phyloP scores from a whole-genome alignment of 169 alveolate species.

The Plasmodium inui region DNA sequence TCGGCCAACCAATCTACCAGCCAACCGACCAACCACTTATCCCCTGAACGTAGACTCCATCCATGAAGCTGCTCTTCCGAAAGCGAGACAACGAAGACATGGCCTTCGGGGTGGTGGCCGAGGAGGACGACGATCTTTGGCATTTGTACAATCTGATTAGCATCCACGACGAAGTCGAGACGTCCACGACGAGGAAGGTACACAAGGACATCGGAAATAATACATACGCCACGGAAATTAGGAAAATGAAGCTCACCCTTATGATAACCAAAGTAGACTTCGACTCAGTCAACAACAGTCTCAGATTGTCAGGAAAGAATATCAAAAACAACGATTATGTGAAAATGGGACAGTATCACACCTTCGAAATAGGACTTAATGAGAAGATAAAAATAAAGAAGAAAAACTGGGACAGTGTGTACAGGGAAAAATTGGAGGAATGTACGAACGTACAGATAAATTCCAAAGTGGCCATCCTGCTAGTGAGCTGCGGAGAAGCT shows the following conservation, averaged over 20 bases:
- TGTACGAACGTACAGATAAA: conserved; percentile 22
- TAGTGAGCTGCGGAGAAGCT: conserved; percentile 52
- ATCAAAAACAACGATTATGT: conserved; percentile 66
- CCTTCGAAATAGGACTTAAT: conserved; percentile 79
- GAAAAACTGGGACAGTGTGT: conserved; percentile 65
- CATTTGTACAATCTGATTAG: conserved; percentile 80
- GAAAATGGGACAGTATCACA: conserved; percentile 85
- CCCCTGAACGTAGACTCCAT: not conserved
- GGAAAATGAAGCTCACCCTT: conserved; percentile 12
- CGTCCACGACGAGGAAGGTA: conserved; percentile 77
- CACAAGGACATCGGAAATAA: conserved; percentile 61
- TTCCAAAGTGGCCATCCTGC: conserved; percentile 32
- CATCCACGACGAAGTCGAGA: conserved; percentile 76
- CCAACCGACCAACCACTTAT: not conserved
- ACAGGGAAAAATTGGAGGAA: conserved; percentile 46
- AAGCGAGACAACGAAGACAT: conserved; percentile 26
- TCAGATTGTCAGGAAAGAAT: conserved; percentile 81
- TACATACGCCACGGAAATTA: conserved; percentile 59
- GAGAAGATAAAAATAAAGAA: conserved; percentile 79
- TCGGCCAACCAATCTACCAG: not conserved
- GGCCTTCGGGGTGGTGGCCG: conserved; percentile 36
- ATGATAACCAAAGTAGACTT: conserved; percentile 72
- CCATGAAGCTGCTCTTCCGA: conserved; percentile 38
- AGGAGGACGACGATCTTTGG: conserved; percentile 85
- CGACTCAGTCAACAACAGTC: conserved; percentile 78